A percentile compares a stretch with the other conserved stretches of the same genome.
Conservation (phyloP, 1,284 basidiomycete genomes). For the Peniophora sp. region DNA sequence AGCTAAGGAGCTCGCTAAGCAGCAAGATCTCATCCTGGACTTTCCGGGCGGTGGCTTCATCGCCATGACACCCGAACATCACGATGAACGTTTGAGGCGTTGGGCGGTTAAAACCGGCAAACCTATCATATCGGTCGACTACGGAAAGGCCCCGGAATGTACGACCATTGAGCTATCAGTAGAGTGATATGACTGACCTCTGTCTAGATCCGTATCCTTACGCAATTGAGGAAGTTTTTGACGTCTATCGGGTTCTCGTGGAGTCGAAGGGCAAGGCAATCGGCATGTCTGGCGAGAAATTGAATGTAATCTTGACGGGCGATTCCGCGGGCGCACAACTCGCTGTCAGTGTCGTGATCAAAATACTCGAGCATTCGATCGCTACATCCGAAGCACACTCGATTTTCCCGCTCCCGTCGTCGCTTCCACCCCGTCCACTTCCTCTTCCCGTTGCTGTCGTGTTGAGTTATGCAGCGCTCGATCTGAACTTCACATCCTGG, state of each 20-base stretch:
- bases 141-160: conserved; percentile 97
- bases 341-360: conserved; percentile 75
- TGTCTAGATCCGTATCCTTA: conserved; percentile 85
- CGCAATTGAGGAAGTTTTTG: conserved; percentile 92
- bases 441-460: conserved; percentile 74
- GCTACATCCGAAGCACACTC: conserved; percentile 12
- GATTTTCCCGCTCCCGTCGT: conserved; percentile 6
- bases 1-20: conserved; percentile 37
- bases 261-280: conserved; percentile 76
- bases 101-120: conserved; percentile 80
- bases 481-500: conserved; percentile 98
- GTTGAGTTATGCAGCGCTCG: conserved; percentile 76
- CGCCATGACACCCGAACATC: conserved; percentile 91
- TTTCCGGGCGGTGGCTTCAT: conserved; percentile 96
- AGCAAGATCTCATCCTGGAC: conserved; percentile 83
- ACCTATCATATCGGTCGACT: conserved; percentile 85
- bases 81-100: conserved; percentile 85
- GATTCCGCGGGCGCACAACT: conserved; percentile 94
- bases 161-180: conserved; percentile 20
- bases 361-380: conserved; percentile 67
- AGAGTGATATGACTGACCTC: not conserved
- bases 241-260: conserved; percentile 76
- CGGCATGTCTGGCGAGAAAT: conserved; percentile 75
- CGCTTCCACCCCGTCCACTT: conserved; percentile 17
- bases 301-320: conserved; percentile 75